A percentile compares a stretch with the other conserved stretches of the same genome.
Conservation (phyloP, 1,284 basidiomycete species). For the Kwoniella shivajii region DNA sequence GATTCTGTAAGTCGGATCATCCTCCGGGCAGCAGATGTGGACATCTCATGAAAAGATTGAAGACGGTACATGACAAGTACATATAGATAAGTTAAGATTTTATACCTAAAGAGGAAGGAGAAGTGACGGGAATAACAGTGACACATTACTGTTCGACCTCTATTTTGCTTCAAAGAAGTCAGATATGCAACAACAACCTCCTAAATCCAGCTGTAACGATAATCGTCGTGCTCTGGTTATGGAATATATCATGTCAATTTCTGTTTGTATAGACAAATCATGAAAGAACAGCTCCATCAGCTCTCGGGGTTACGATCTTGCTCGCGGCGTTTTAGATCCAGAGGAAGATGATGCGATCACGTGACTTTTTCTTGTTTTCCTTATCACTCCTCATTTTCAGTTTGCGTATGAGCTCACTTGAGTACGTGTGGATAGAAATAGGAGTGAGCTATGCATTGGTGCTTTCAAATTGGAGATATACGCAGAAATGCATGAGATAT, state of each 20-base stretch:
- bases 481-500: constrained; percentile 10
- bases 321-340: constrained; percentile 14
- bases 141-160: too few relatives aligned
- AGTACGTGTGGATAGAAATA: neutral
- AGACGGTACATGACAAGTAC: neutral
- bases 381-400: neutral
- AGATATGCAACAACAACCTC: too few relatives aligned
- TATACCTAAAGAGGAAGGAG: neutral
- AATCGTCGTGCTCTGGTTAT: neutral
- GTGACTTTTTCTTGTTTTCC: constrained; percentile 12
- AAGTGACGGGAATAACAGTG: neutral
- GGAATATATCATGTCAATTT: neutral
- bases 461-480: neutral
- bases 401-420: constrained; percentile 4
- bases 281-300: constrained; percentile 8
- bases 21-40: neutral
- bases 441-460: constrained; percentile 1
- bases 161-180: too few relatives aligned
- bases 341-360: constrained; percentile 10
- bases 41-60: neutral
- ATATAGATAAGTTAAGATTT: neutral
- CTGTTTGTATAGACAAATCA: neutral
- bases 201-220: neutral
- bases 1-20: neutral
- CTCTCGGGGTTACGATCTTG: constrained; percentile 14